phyloP scores from a whole-genome alignment of 2,329 filamentous ascomycete species.

The Arthrobotrys iridis region DNA sequence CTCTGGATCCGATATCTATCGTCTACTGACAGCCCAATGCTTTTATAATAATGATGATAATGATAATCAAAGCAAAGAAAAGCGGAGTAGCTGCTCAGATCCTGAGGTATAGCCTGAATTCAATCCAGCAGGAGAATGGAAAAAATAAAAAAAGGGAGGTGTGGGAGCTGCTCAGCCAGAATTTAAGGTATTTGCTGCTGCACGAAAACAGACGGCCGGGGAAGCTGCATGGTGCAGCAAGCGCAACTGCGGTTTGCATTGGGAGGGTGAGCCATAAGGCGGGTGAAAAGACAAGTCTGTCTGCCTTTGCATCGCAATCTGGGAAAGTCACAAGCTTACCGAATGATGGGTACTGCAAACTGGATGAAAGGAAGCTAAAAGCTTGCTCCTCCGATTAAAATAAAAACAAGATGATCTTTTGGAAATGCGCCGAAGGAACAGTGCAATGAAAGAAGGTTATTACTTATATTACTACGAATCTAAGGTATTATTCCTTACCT shows the following conservation, averaged over 20 bases:
- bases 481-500: not conserved
- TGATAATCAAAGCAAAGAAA: conserved; percentile 9
- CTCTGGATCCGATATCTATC: not conserved
- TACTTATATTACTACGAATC: not conserved
- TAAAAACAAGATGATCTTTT: conserved; percentile 1
- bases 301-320: conserved; percentile 3
- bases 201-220: conserved; percentile 39
- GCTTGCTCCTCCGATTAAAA: not conserved
- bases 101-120: conserved; percentile 52
- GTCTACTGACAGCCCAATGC: not conserved
- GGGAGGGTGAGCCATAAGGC: not conserved
- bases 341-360: not conserved
- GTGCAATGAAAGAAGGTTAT: conserved; percentile 2
- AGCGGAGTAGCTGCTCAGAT: conserved; percentile 36
- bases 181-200: conserved; percentile 12
- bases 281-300: not conserved
- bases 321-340: conserved; percentile 33
- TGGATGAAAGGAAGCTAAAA: conserved; percentile 33
- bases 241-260: not conserved
- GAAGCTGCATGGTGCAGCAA: conserved; percentile 22
- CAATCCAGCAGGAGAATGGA: conserved; percentile 11
- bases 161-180: conserved; percentile 27
- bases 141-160: conserved; percentile 26
- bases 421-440: conserved; percentile 3
- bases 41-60: conserved; percentile 7